phyloP scores from a whole-genome alignment of 495 filamentous ascomycete genomes.

The Aspergillus sclerotioniger region DNA sequence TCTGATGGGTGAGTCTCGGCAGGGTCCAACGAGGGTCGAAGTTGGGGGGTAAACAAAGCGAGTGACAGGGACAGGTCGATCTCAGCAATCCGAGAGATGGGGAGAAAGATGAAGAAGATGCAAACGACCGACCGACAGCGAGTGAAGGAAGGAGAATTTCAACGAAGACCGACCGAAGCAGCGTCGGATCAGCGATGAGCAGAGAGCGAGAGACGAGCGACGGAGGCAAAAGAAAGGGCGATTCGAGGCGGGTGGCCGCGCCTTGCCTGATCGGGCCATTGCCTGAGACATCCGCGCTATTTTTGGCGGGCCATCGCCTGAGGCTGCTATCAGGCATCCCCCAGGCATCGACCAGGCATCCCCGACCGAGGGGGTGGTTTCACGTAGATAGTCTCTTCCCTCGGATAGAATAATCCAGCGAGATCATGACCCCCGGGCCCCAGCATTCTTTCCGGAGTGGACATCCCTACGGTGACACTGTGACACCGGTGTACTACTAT shows the following conservation, averaged over 20 bases:
- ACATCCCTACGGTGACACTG: no score
- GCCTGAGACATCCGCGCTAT: conserved; percentile 27
- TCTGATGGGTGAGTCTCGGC: conserved; percentile 18
- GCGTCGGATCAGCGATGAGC: conserved; percentile 21
- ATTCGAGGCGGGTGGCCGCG: conserved; percentile 10
- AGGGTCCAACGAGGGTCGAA: conserved; percentile 13
- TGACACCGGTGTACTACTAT: not conserved
- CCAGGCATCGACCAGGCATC: not conserved
- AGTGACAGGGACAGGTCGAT: conserved; percentile 17
- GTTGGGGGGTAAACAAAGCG: conserved; percentile 31
- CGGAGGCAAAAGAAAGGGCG: conserved; percentile 13
- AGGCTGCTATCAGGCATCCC: conserved; percentile 5
- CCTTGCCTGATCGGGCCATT: conserved; percentile 18
- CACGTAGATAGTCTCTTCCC: not conserved
- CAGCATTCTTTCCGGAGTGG: no score
- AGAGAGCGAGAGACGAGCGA: conserved; percentile 12
- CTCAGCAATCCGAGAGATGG: not conserved
- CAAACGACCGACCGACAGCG: conserved; percentile 1
- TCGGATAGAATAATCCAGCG: not conserved
- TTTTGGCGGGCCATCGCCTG: conserved; percentile 16
- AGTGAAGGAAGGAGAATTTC: conserved; percentile 10
- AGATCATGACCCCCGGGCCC: no score
- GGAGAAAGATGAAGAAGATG: not conserved
- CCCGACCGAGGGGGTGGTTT: not conserved
- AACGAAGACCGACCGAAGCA: conserved; percentile 5